These are phyloP conservation scores for Pharus latifolius DNA, from an alignment of 176 grass and related monocot genomes.

Conservation along the genomic window DNA sequence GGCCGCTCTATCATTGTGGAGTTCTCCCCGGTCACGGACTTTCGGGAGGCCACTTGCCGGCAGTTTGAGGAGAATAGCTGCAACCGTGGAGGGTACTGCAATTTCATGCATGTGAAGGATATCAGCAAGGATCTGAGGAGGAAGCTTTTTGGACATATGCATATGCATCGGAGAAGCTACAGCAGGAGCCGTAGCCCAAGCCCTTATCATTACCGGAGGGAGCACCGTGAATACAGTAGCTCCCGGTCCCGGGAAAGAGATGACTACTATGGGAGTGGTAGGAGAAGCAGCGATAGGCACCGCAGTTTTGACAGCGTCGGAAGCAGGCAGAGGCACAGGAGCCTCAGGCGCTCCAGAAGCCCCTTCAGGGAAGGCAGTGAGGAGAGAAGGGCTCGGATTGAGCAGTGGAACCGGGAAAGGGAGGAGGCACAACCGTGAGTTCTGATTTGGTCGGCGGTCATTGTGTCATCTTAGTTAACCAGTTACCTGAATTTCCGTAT, in stretches of 20 bases:
- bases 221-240: slow-evolving; percentile 8
- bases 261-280: slow-evolving; percentile 10
- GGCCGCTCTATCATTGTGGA: slow-evolving; percentile 87
- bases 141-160: slow-evolving; percentile 45
- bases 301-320: slow-evolving; percentile 46
- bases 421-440: slow-evolving; percentile 34
- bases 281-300: slow-evolving; percentile 42
- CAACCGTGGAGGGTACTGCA: slow-evolving; percentile 92
- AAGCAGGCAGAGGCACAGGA: slow-evolving; percentile 35
- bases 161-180: slow-evolving; percentile 27
- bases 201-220: slow-evolving; percentile 28
- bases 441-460: neutral
- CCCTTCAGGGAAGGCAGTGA: slow-evolving; percentile 67
- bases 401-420: slow-evolving; percentile 76
- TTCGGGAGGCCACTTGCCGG: slow-evolving; percentile 82
- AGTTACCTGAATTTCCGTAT: neutral
- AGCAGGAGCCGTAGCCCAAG: slow-evolving; percentile 56
- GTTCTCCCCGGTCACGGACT: slow-evolving; percentile 93
- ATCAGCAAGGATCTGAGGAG: slow-evolving; percentile 55
- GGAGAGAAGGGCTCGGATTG: slow-evolving; percentile 78
- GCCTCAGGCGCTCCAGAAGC: slow-evolving; percentile 25
- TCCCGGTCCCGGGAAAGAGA: slow-evolving; percentile 19
- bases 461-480: neutral
- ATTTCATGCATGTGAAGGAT: slow-evolving; percentile 94
- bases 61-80: slow-evolving; percentile 90